Base-by-base conservation (phyloP, 371 early-diverging fungal genomes). In the Mucor saturninus region DNA sequence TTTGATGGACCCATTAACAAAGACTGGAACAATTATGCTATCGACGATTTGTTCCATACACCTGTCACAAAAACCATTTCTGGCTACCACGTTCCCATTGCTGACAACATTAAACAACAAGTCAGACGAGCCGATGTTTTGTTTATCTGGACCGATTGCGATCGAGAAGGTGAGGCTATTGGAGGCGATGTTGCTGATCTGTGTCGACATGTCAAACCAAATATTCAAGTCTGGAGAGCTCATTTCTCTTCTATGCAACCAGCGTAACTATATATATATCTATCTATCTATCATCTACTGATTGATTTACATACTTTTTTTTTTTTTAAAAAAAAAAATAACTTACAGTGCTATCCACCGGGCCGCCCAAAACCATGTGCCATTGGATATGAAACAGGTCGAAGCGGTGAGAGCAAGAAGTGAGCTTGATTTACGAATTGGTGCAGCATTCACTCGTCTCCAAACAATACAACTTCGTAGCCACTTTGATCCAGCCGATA, bases 121-220 rank as follows among this genome's bases (percentile, higher is more conserved):
- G 86, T 91, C 0, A 74, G 88, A 40, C 42, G 67, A 0, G 85
- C 90, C 0, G 77, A 91, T 15, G 73, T 87, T 42, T 72, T 99
- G 31, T 89, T 98, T 54, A 97, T 99, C 35, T 99, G 99, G 99
- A 99, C 99, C 1, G 99, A 99, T 86, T 98, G 99, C 72, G 99
- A 99, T 83, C 86, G 98, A 43, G 99, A 99, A 77, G 99, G 99
- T 15, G 99, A 99, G 66, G 92, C 95, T 52, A 99, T 99, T 70
- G 99, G 98, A 10, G 72, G 75, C 6, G 98, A 99, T 69, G 87
- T 98, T 13, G 87, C 79, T 0, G 73, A 85, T 6, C 73, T 95
- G 0, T 94, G 95, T 56, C 70, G 64, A n/a, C 31, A 55, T 15
- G 82, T 71, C 0, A 95, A 96, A 56, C 77, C 83, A 4, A 55